phyloP scores from a whole-genome alignment of 139 green algal species.

The Chlamydomonas asymmetrica region DNA sequence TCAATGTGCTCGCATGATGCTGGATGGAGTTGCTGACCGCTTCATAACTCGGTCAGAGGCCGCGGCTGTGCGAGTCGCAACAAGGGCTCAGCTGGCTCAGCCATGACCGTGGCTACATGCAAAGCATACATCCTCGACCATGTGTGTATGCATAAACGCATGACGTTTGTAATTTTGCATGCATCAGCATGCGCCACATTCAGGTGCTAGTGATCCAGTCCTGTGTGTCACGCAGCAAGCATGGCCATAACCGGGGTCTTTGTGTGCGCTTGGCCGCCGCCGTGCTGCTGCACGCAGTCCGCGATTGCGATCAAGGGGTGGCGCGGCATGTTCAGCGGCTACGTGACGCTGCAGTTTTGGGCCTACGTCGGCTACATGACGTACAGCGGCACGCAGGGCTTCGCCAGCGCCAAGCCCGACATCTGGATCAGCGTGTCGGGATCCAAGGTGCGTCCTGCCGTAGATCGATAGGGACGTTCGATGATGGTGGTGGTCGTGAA shows the following conservation, averaged over 20 bases:
- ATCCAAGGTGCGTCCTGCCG: slow-evolving; percentile 4
- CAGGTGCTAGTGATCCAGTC: no score
- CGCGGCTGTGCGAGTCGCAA: no score
- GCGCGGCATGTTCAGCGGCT: slow-evolving; percentile 15
- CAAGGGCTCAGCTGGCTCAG: no score
- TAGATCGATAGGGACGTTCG: neutral
- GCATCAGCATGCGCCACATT: no score
- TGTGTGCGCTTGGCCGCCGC: no score
- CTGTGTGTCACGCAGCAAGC: no score
- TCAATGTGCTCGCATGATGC: no score
- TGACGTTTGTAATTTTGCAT: neutral
- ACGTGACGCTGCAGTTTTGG: slow-evolving; percentile 9
- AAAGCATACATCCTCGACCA: neutral
- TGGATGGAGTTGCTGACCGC: no score
- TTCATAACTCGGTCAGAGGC: no score
- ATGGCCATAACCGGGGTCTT: no score
- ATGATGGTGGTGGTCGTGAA: neutral
- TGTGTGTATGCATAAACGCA: neutral
- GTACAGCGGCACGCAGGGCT: neutral
- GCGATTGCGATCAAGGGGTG: slow-evolving; percentile 8
- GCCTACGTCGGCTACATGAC: slow-evolving; percentile 4
- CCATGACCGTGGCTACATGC: no score
- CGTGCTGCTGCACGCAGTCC: no score
- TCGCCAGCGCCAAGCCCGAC: slow-evolving; percentile 16
- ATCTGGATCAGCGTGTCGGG: slow-evolving; percentile 37